These are phyloP conservation scores for Botrytis galanthina DNA, from an alignment of 2,329 filamentous ascomycete species.

Conservation along the genomic window DNA sequence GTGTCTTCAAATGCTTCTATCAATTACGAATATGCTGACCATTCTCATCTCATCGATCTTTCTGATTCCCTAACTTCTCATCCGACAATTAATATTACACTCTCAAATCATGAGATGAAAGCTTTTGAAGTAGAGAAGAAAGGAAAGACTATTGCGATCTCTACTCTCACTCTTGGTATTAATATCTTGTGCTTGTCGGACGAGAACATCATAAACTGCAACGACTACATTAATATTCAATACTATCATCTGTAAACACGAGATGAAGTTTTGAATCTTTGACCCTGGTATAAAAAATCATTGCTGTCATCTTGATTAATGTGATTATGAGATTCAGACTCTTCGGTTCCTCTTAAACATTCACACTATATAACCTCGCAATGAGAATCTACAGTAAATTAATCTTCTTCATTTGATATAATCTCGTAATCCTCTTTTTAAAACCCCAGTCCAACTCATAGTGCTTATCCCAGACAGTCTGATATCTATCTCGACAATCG, in stretches of 20 bases:
- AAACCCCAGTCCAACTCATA: not conserved
- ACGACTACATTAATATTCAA: not conserved
- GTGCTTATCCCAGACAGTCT: not conserved
- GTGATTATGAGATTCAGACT: not conserved
- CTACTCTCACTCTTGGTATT: not conserved
- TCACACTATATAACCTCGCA: not conserved
- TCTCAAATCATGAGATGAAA: not conserved
- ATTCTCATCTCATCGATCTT: not conserved
- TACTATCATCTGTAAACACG: not conserved
- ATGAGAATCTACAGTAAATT: not conserved
- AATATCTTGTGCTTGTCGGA: not conserved
- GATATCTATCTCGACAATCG: not conserved
- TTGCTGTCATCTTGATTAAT: not conserved
- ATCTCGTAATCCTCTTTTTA: not conserved
- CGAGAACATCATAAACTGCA: not conserved
- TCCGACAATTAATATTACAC: fast-evolving
- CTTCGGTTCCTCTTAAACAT: not conserved
- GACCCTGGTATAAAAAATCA: not conserved
- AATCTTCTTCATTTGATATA: not conserved
- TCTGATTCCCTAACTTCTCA: not conserved
- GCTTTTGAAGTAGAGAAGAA: not conserved
- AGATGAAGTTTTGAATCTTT: not conserved
- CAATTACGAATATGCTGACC: not conserved
- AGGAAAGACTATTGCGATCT: not conserved
- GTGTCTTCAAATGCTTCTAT: not conserved